Evolutionary conservation across 306 rosid species (phyloP).

Genomic region (Fagus crenata): DNA sequence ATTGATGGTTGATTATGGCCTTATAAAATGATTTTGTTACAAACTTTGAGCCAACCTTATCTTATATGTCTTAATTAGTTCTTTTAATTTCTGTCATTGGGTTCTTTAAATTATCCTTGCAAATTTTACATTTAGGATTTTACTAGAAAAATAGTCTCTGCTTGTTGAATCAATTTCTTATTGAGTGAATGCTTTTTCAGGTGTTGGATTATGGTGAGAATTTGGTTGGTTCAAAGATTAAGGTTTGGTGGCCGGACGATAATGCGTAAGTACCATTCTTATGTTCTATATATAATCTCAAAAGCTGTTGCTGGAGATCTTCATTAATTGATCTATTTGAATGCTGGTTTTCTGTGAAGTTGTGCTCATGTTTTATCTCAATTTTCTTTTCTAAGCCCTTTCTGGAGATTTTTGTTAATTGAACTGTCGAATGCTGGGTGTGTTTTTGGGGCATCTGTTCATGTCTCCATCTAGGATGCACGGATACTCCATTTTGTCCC

Average conservation of each 20-base stretch:
- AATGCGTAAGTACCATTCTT: constrained; percentile 50
- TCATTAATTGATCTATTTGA: constrained; percentile 8
- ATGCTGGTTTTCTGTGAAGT: neutral
- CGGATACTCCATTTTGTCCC: too few relatives aligned
- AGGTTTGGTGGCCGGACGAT: constrained; percentile 95
- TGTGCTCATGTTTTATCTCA: neutral
- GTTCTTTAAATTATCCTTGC: neutral
- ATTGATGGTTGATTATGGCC: neutral
- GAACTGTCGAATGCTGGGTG: neutral
- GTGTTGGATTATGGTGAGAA: constrained; percentile 50
- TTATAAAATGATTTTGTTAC: neutral
- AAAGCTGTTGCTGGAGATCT: constrained; percentile 16
- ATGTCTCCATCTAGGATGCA: too few relatives aligned
- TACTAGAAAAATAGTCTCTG: neutral
- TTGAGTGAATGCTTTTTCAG: constrained; percentile 39
- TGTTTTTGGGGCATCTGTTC: neutral
- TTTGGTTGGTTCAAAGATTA: constrained; percentile 60
- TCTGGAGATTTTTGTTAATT: neutral
- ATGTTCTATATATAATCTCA: constrained; percentile 4
- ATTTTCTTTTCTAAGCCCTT: neutral
- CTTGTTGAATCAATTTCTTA: constrained; percentile 24
- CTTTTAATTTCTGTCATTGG: neutral
- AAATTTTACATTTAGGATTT: neutral
- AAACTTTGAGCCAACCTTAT: neutral
- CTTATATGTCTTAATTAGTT: neutral